phyloP scores from a whole-genome alignment of 345 rosid species.

The Geranium brycei region DNA sequence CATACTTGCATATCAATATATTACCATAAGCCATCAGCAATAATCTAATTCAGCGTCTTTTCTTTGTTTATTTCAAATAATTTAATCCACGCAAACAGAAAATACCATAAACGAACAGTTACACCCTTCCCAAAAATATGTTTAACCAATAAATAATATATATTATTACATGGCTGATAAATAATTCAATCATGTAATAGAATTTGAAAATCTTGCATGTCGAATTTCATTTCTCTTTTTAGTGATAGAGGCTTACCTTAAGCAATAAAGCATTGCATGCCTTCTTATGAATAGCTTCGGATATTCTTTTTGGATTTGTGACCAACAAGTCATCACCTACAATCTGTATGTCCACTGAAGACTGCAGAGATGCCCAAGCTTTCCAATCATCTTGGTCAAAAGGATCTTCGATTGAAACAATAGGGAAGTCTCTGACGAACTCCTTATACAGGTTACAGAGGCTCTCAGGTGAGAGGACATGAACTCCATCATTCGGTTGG shows the following conservation, averaged over 20 bases:
- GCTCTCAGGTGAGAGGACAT: constrained; percentile 61
- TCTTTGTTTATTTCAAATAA: no score
- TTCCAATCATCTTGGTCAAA: constrained; percentile 99
- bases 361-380: constrained; percentile 77
- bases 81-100: no score
- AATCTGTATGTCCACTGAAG: constrained; percentile 79
- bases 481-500: constrained; percentile 84
- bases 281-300: constrained; percentile 81
- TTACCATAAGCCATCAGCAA: no score
- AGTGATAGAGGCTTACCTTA: constrained; percentile 36
- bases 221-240: no score
- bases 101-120: no score
- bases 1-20: no score
- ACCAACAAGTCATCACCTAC: constrained; percentile 96
- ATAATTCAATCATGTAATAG: not conserved
- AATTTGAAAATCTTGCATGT: not conserved
- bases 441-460: constrained; percentile 76
- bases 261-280: constrained; percentile 85
- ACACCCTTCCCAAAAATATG: no score
- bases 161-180: no score
- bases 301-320: constrained; percentile 88
- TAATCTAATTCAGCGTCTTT: no score
- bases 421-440: constrained; percentile 79
- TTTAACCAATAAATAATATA: no score
- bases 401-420: constrained; percentile 90